Conservation (phyloP, 441 rosid species). For the Jatropha podagrica region DNA sequence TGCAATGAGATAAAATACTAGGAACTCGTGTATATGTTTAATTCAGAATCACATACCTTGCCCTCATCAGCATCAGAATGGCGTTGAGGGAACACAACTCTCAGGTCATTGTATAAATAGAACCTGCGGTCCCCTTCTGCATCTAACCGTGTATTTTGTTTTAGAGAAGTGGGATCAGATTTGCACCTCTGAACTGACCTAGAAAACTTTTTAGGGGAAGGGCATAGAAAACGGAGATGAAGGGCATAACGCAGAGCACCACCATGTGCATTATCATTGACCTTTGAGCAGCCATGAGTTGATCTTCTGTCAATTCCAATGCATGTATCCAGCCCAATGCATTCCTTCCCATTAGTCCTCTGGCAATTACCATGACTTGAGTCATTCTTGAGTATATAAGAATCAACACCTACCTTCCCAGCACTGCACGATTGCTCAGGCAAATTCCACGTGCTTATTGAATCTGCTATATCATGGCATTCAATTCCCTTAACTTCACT, state of each 20-base stretch:
- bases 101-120: slow-evolving; percentile 85
- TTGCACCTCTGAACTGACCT: slow-evolving; percentile 50
- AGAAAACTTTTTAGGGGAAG: slow-evolving; percentile 53
- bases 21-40: not conserved
- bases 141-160: slow-evolving; percentile 36
- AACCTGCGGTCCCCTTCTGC: slow-evolving; percentile 64
- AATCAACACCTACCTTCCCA: slow-evolving; percentile 12
- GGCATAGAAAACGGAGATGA: slow-evolving; percentile 85
- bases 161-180: slow-evolving; percentile 39
- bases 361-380: slow-evolving; percentile 26
- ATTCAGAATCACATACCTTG: slow-evolving; percentile 54
- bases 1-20: not conserved
- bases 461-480: slow-evolving; percentile 11
- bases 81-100: slow-evolving; percentile 94
- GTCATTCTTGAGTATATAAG: slow-evolving; percentile 28
- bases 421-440: slow-evolving; percentile 14
- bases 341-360: slow-evolving; percentile 22
- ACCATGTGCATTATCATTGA: slow-evolving; percentile 49
- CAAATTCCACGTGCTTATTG: slow-evolving; percentile 24
- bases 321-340: slow-evolving; percentile 24
- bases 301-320: slow-evolving; percentile 30
- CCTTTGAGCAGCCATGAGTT: slow-evolving; percentile 45
- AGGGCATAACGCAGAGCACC: slow-evolving; percentile 91
- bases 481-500: slow-evolving; percentile 12
- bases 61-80: slow-evolving; percentile 97